Conservation (phyloP, 371 early-diverging fungal genomes). For the Mortierella sp. region DNA sequence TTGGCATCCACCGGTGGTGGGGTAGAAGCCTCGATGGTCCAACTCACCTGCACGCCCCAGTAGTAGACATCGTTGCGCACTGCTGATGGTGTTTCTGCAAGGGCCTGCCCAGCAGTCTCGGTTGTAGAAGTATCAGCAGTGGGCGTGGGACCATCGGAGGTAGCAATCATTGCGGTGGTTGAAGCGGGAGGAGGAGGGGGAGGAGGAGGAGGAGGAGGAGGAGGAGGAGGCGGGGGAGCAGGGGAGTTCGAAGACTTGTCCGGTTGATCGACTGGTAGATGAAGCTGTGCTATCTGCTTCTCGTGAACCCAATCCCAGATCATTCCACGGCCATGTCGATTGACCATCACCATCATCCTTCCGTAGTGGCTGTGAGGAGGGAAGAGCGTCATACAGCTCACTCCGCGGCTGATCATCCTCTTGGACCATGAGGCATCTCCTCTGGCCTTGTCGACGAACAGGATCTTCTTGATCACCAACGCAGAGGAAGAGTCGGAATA, state of each 20-base stretch:
- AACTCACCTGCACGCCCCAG: conserved; percentile 46
- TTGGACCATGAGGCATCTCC: conserved; percentile 12
- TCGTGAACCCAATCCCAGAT: conserved; percentile 49
- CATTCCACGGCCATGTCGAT: conserved; percentile 29
- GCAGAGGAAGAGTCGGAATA: conserved; percentile 21
- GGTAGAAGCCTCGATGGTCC: conserved; percentile 17
- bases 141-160: neutral
- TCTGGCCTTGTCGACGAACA: conserved; percentile 16
- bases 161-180: too few species aligned
- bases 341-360: conserved; percentile 26
- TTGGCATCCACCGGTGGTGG: neutral
- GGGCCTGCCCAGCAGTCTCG: neutral
- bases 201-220: neutral
- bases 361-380: conserved; percentile 28
- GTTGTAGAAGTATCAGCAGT: neutral
- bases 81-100: neutral
- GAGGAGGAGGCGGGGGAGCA: too few species aligned
- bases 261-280: conserved; percentile 12
- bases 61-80: conserved; percentile 4
- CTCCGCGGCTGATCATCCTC: conserved; percentile 26
- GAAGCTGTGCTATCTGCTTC: conserved; percentile 22
- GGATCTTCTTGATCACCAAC: conserved; percentile 24
- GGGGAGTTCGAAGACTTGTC: neutral
- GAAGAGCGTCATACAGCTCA: conserved; percentile 41
- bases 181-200: neutral